phyloP scores from a whole-genome alignment of 495 filamentous ascomycete species.

The Podospora anserina region DNA sequence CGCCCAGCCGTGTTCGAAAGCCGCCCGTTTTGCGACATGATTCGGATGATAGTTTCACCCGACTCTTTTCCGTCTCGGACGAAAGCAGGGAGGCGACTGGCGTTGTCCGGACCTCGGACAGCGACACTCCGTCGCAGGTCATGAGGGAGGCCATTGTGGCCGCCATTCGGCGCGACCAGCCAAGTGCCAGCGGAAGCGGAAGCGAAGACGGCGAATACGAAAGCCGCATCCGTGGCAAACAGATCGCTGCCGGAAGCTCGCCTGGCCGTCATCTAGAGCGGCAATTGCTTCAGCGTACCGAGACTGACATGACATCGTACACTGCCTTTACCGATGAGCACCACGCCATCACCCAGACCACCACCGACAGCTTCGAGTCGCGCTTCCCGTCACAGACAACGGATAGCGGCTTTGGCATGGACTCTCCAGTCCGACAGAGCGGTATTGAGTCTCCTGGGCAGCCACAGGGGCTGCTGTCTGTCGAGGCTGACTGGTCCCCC shows the following conservation, averaged over 20 bases:
- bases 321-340: slow-evolving; percentile 44
- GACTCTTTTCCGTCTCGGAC: slow-evolving; percentile 77
- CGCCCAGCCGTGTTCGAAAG: slow-evolving; percentile 30
- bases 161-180: slow-evolving; percentile 17
- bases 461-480: slow-evolving; percentile 1
- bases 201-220: slow-evolving; percentile 36
- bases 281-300: slow-evolving; percentile 29
- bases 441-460: slow-evolving; percentile 16
- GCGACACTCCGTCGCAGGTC: slow-evolving; percentile 21
- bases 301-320: slow-evolving; percentile 29
- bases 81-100: slow-evolving; percentile 49
- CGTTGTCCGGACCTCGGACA: slow-evolving; percentile 39
- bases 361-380: slow-evolving; percentile 39
- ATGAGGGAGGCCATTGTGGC: slow-evolving; percentile 21
- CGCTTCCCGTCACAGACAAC: slow-evolving; percentile 29
- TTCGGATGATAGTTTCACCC: slow-evolving; percentile 71
- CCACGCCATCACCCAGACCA: slow-evolving; percentile 45
- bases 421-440: background rate
- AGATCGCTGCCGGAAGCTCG: slow-evolving; percentile 28
- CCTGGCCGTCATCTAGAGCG: slow-evolving; percentile 24
- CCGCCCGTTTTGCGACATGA: slow-evolving; percentile 59
- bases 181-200: slow-evolving; percentile 6
- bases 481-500: slow-evolving; percentile 14
- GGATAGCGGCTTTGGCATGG: slow-evolving; percentile 20
- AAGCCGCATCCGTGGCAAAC: slow-evolving; percentile 38